These are phyloP conservation scores for Dujonia santamariae DNA, from an alignment of 1,139 yeast genomes.

Conservation along the genomic window DNA sequence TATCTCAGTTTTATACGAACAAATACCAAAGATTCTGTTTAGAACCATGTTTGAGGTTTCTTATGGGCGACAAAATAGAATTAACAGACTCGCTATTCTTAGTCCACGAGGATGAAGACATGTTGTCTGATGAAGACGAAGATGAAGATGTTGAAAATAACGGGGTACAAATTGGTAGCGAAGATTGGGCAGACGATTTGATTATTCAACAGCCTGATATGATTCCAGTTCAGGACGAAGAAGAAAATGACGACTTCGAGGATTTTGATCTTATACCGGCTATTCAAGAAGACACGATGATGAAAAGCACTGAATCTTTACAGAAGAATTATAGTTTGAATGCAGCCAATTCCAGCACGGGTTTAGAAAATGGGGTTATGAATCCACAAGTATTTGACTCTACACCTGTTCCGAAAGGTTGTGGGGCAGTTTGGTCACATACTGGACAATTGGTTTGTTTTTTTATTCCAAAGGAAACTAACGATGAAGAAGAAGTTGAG, in stretches of 20 bases:
- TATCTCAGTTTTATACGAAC: slow-evolving; percentile 56
- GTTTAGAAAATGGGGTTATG: not conserved
- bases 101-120: slow-evolving; percentile 18
- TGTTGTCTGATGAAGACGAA: slow-evolving; percentile 2
- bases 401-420: slow-evolving; percentile 88
- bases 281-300: slow-evolving; percentile 5
- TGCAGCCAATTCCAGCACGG: not conserved
- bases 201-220: slow-evolving; percentile 34
- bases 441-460: slow-evolving; percentile 80
- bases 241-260: slow-evolving; percentile 24
- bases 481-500: slow-evolving; percentile 30
- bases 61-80: slow-evolving; percentile 78
- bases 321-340: slow-evolving; percentile 2
- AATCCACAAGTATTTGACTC: slow-evolving; percentile 50
- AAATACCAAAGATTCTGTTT: slow-evolving; percentile 63
- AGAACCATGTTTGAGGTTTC: slow-evolving; percentile 73
- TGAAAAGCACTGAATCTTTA: slow-evolving; percentile 9
- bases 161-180: slow-evolving; percentile 35
- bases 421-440: slow-evolving; percentile 88
- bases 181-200: slow-evolving; percentile 46
- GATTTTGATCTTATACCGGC: slow-evolving; percentile 9
- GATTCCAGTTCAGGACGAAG: slow-evolving; percentile 26
- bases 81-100: slow-evolving; percentile 36
- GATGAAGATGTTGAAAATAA: too few relatives aligned
- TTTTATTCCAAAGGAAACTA: slow-evolving; percentile 56